Base-by-base conservation (phyloP, 2,329 filamentous ascomycete genomes). In the Cryoendolithus antarcticus region DNA sequence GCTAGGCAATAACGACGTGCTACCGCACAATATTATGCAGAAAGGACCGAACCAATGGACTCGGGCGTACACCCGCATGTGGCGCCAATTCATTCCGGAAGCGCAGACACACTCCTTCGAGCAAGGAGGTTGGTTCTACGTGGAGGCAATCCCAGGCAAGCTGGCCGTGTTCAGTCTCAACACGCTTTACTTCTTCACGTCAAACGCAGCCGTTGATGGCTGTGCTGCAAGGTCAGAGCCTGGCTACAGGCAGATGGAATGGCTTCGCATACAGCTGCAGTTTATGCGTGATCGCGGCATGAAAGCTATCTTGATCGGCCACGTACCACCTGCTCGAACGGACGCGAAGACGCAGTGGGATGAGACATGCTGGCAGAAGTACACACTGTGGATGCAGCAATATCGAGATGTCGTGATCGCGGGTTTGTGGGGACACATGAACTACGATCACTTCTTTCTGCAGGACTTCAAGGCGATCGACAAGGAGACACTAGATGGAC, bases 291-390 rank as follows among this genome's bases (percentile, higher is more conserved):
- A 80, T 24, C 77, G 84, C 38, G 80, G 83, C 32, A 86, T 95
- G 78, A 96, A 96, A 64, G 91, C 82, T 9, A 94, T 98, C 38
- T 64, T 98, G 38, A 93, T 84, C 51, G 89, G 91, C 2, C 91
- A 98, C 60, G 86, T 98, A 3, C 88, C 91, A 1, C 91, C 91
- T 1, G 89, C 88, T 1, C 72, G 88, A 45, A 91, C 88, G 1
- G 72, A 77, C 29, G 81, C 77, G 62, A 96, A 96, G 67, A 74
- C 77, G 53, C 78, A 77, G 45, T 98, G 91, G 91, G 86, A 95
- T 49, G 89, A 96, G 67, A 86, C 83, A 0, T 98, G 91, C 64
- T 98, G 89, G 88, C 89, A 95, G 59, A 95, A 93, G 58, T 98
- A 94, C 61, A 82, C 86, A 0, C 65, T 96, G 3, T 96, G 88